Base-by-base conservation (phyloP, 768 basidiomycete genomes). In the Suillus bovinus region DNA sequence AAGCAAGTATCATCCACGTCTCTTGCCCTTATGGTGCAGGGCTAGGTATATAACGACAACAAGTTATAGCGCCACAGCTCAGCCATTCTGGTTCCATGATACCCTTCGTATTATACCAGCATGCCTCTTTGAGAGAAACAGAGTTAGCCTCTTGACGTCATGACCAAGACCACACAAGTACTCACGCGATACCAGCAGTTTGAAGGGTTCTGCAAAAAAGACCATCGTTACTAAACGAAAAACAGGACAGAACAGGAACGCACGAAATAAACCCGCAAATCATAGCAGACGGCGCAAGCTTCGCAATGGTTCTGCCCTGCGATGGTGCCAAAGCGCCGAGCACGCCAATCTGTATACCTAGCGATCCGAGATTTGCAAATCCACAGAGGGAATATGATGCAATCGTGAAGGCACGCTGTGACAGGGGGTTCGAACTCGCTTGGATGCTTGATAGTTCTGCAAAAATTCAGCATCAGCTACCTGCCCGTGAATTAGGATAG, bases 321-420 rank as follows among this genome's bases (percentile, higher is more conserved):
- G 87, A 79, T 4, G 90, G 89, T 24, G 89, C 90, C 31, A 91
- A 79, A 27, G 87, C 86, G 53, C 81, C 79, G 55, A 91, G 79
- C 71, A 91, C 90, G 69, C 90, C 90, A 63, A 91, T 85, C 73
- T 94, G 91, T 67, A 96, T 93, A 70, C 94, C 94, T 29, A 94
- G 79, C 8, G 91, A 91, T 60, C 89, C 86, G 50, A 93, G 79
- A 72, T 96, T 96, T 63, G 92, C 92, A 70, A 96, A 96, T 11
- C 95, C 95, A 74, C 93, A 95, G 17, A 96, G 86, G 17, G 90
- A 88, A 72, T 95, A 96, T 38, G 89, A 87, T 16, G 90, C 86
- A 67, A 96, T 94, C 58, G 88, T 90, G 76, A 81, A 94, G 24
- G 87, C 91, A 61, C 90, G 91, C 34, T 76, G 80, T 24, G 87